A percentile compares a stretch with the other conserved stretches of the same genome.
Evolutionary conservation across 768 basidiomycete genomes (phyloP).

Genomic region (Roridomyces roridus): DNA sequence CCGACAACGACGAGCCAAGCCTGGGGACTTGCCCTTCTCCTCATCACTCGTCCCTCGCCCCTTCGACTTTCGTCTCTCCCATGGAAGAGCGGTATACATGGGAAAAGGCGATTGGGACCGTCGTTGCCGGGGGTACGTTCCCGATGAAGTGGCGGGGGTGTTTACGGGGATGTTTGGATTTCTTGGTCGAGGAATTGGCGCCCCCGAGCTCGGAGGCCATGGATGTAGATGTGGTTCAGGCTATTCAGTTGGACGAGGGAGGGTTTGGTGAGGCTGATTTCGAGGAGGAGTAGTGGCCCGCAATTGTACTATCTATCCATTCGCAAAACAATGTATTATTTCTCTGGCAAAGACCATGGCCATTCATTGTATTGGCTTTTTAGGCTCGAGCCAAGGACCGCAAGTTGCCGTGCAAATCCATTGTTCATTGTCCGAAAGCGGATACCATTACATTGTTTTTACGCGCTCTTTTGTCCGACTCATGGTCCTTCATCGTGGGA

Average conservation of each 20-base stretch:
- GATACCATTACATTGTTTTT: slow-evolving; percentile 10
- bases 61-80: slow-evolving; percentile 58
- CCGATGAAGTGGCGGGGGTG: slow-evolving; percentile 78
- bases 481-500: slow-evolving; percentile 22
- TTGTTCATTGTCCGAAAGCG: slow-evolving; percentile 2
- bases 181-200: slow-evolving; percentile 44
- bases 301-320: background rate
- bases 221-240: slow-evolving; percentile 24
- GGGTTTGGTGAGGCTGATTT: slow-evolving; percentile 17
- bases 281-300: slow-evolving; percentile 15
- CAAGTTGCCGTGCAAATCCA: no score
- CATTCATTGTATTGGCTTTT: no score
- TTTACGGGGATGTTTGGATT: slow-evolving; percentile 63
- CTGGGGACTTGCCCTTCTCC: slow-evolving; percentile 57
- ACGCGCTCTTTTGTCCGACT: slow-evolving; percentile 4
- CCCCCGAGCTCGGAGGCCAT: background rate
- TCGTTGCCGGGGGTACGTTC: slow-evolving; percentile 56
- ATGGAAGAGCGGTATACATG: slow-evolving; percentile 72
- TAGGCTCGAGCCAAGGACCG: no score
- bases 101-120: slow-evolving; percentile 60
- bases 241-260: slow-evolving; percentile 2
- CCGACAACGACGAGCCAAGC: background rate
- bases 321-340: background rate
- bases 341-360: no score
- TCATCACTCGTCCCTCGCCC: slow-evolving; percentile 33